Evolutionary conservation across 2,329 filamentous ascomycete species (phyloP).

Genomic region (Colletotrichum tabaci): DNA sequence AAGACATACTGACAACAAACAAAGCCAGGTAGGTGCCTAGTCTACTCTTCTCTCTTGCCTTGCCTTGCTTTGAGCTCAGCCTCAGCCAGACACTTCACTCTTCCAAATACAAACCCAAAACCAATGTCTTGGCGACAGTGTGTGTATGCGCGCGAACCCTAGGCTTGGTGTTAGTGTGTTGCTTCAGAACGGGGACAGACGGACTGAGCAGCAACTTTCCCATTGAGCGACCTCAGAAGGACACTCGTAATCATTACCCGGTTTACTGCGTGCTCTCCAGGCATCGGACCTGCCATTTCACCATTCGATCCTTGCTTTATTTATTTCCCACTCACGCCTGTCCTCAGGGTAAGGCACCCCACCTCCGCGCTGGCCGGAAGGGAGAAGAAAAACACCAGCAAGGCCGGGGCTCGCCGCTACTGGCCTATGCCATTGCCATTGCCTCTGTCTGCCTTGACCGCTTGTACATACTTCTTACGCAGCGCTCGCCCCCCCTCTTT

Average conservation of each 20-base stretch:
- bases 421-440: not conserved
- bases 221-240: not conserved
- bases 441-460: constrained; percentile 6
- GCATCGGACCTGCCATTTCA: not conserved
- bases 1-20: not conserved
- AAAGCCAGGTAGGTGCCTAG: not conserved
- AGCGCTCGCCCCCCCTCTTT: constrained; percentile 17
- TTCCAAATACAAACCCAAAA: not conserved
- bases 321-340: not conserved
- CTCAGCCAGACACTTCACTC: not conserved
- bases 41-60: not conserved
- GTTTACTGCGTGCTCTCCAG: not conserved
- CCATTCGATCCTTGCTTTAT: not conserved
- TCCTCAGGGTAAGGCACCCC: not conserved
- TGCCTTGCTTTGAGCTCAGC: not conserved
- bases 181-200: not conserved
- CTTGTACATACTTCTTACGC: constrained; percentile 5
- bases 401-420: not conserved
- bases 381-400: not conserved
- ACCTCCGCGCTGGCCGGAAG: not conserved
- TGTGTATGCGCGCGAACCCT: not conserved
- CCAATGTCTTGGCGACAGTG: not conserved
- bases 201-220: not conserved
- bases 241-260: not conserved
- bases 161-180: not conserved